Evolutionary conservation across 1,139 yeast genomes (phyloP), one percentile per base, ranked within the genome.

Genomic region (Yamadazyma sp.): DNA sequence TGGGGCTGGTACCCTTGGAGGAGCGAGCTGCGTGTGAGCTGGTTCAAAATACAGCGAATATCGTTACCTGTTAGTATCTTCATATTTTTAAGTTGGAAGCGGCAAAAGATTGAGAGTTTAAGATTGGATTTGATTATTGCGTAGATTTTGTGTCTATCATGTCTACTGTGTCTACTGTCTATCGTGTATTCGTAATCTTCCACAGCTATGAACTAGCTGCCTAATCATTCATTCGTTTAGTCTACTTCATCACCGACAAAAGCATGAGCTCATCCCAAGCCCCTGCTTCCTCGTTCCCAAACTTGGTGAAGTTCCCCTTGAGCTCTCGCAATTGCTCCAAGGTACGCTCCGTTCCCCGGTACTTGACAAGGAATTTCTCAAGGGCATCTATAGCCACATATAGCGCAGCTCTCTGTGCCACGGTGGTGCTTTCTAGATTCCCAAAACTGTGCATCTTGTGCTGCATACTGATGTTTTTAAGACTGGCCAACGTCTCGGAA

Each of bases 1-100:
- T 51, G 46, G 1, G 65, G 69, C 35, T 62, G 67, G 44, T 53
- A 64, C 11, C 45, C 45, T 4, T 50, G 22, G 9, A 61, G 43
- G 10, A 67, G 44, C 5, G 57, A 35, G 3, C 53, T 44, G 26
- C 42, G 49, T 27, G 36, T 34, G 6, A 42, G 8, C 3, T 21
- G 8, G 10, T 26, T n/a, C 9, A 44, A 30, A n/a, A 38, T 24
- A 6, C 9, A 5, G 1, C 33, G 11, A 3, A 44, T 43, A 12
- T 32, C 26, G 3, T 7, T 12, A 21, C 42, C 47, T 5, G 40
- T 33, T 12, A 44, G 23, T 13, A 44, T 33, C 34, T 38, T 42
- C 47, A 44, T 44, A n/a, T n/a, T n/a, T n/a, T n/a, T n/a, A n/a
- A n/a, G n/a, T n/a, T n/a, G n/a, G n/a, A n/a, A n/a, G n/a, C n/a